A percentile compares a stretch with the other conserved stretches of the same genome.
phyloP scores from a whole-genome alignment of 1,284 basidiomycete species.

The Leccinum huronense region DNA sequence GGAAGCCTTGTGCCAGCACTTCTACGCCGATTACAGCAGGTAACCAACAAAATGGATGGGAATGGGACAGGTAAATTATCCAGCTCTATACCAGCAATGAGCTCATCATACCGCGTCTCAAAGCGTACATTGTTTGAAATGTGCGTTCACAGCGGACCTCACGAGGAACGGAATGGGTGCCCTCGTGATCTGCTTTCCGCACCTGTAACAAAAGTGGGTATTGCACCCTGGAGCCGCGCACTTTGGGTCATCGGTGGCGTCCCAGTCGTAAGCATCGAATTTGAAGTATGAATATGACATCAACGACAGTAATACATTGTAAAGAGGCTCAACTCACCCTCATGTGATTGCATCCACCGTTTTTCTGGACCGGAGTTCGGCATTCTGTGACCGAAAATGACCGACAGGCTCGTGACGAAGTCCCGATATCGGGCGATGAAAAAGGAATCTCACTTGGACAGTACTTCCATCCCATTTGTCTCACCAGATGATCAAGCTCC shows the following conservation, averaged over 20 bases:
- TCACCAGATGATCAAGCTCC: slow-evolving; percentile 53
- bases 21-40: background rate
- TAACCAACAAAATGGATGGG: background rate
- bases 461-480: slow-evolving; percentile 52
- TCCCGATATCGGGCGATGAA: background rate
- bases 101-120: slow-evolving; percentile 11
- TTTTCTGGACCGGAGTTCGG: slow-evolving; percentile 55
- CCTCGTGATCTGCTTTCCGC: slow-evolving; percentile 51
- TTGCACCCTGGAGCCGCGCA: slow-evolving; percentile 58
- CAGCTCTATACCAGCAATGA: background rate
- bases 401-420: background rate
- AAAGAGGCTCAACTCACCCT: slow-evolving; percentile 41
- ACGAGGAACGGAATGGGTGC: slow-evolving; percentile 46
- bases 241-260: slow-evolving; percentile 33
- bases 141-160: slow-evolving; percentile 40
- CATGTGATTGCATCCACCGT: slow-evolving; percentile 65
- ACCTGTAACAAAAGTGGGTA: slow-evolving; percentile 62
- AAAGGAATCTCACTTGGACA: slow-evolving; percentile 41
- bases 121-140: slow-evolving; percentile 41
- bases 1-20: background rate
- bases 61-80: background rate
- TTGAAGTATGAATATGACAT: too few species aligned
- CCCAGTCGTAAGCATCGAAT: background rate
- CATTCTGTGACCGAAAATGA: slow-evolving; percentile 44
- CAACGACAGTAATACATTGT: background rate